Base-by-base conservation (phyloP, 306 rosid genomes). In the Adenanthera pavonina region DNA sequence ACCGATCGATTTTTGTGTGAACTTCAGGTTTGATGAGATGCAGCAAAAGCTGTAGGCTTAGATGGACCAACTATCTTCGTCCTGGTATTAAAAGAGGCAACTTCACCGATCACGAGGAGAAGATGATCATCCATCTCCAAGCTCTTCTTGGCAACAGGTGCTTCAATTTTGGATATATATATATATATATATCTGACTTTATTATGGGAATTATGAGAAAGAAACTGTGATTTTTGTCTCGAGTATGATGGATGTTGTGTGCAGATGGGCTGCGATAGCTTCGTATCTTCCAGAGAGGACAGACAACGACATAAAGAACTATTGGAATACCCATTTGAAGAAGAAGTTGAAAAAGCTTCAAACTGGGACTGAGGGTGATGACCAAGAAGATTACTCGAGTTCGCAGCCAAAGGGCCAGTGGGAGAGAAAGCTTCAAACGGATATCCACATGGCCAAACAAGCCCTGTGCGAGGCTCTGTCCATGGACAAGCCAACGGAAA, bases 11-110 rank as follows among this genome's bases (percentile, higher is more conserved):
- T 16, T 16, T 51, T 20, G 12, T 35, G 44, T 25, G 62, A 8
- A 19, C 60, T 85, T 34, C 74, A 93, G 99, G 99, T 80, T 83
- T 95, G 92, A 83, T 84, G 74, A 88, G 99, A 86, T 95, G 99
- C 85, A 95, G 99, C 20, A 92, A 95, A 80, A 95, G 99, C 82
- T 95, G 99, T 82, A 86, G 99, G 53, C 97, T 95, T 48, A 62
- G 99, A 86, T 95, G 99, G 99, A 95, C 97, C 5, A 95, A 95
- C 72, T 95, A 95, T 82, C 92, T 95, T 36, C 85, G 99, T 30
- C 97, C 99, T 0, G 99, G 99, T 12, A 95, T 95, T 76, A 91
- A 88, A 79, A 86, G 97, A 35, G 99, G 99, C 2, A 86, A 89
- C 65, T 95, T 95, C 88, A 91, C 86, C 0, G 93, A 91, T 9